Percentiles rank a stretch among this genome's conserved stretches.
Evolutionary conservation across 768 basidiomycete species (phyloP).

Genomic region (Macrocybe gigantea): DNA sequence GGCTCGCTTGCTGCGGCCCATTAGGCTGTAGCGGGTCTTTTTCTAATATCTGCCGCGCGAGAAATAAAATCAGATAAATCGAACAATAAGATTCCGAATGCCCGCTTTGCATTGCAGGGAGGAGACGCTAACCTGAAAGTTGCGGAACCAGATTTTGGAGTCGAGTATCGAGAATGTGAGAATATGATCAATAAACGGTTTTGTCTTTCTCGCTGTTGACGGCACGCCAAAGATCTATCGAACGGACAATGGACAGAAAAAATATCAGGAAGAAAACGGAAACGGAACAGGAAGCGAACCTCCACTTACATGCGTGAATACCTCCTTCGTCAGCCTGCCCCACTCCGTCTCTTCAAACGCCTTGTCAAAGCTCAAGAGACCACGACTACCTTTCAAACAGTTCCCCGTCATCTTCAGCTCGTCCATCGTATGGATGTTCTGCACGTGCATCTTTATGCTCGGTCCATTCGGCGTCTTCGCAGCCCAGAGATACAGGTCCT

Average conservation of each 20-base stretch:
- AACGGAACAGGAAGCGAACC: neutral
- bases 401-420: conserved; percentile 99
- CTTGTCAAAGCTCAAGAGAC: conserved; percentile 87
- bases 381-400: conserved; percentile 92
- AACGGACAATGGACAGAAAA: conserved; percentile 8
- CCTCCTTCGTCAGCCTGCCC: conserved; percentile 83
- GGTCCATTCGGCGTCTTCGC: conserved; percentile 97
- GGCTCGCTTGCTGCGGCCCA: conserved; percentile 77
- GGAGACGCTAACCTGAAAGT: conserved; percentile 74
- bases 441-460: conserved; percentile 94
- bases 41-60: conserved; percentile 68
- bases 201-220: conserved; percentile 80
- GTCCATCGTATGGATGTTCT: conserved; percentile 99
- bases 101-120: neutral
- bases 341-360: conserved; percentile 86
- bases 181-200: conserved; percentile 98
- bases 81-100: neutral
- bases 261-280: conserved; percentile 1
- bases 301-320: conserved; percentile 80
- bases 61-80: conserved; percentile 6
- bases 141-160: conserved; percentile 98
- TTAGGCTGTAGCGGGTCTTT: conserved; percentile 89
- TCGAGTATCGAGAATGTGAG: conserved; percentile 95
- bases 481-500: conserved; percentile 96
- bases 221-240: conserved; percentile 92